Base-by-base conservation (phyloP, 75 land plant species). In the Gnetum montanum region DNA sequence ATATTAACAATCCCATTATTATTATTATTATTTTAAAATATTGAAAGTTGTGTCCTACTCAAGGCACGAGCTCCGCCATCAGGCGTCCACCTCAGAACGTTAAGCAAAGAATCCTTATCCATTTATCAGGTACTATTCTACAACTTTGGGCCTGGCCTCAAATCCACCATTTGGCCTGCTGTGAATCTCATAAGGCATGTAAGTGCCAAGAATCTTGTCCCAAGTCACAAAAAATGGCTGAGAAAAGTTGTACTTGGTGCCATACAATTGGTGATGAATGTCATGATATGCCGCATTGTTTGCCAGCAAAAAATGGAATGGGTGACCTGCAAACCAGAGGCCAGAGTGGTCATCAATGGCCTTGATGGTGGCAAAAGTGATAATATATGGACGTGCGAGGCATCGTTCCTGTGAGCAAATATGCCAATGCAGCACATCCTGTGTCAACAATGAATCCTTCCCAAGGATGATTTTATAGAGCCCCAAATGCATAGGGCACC, bases 181-280 rank as follows among this genome's bases (percentile, higher is more conserved):
- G 69, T 69, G 69, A 37, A 85, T 40, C 12, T 52, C 50, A 23
- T 78, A 89, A 40, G 95, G 90, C 90, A 89, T 82, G 31, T 82
- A 65, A 15, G 95, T 89, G 2, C 89, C 89, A 13, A 84, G 79
- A 16, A 85, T 47, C 59, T 69, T 85, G 40, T 89, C 90, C 95
- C 95, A 89, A 45, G 65, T 66, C 8, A 79, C 64, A 29, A 89
- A 89, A 62, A 85, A 90, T 28, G 90, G 96, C 69, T 90, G 96
- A 12, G 90, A 76, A 61, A 71, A 90, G 67, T 90, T 90, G 52
- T 76, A 90, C 56, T 90, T 90, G 36, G 61, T 72, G 15, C 96
- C 96, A 64, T 77, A 70, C 18, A 79, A 70, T 49, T 90, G 96
- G 46, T 90, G 96, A 60, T 90, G 96, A 37, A 90, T 68, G 51